Conservation (phyloP, 176 grass and related monocot species). For the Bonia amplexicaulis region DNA sequence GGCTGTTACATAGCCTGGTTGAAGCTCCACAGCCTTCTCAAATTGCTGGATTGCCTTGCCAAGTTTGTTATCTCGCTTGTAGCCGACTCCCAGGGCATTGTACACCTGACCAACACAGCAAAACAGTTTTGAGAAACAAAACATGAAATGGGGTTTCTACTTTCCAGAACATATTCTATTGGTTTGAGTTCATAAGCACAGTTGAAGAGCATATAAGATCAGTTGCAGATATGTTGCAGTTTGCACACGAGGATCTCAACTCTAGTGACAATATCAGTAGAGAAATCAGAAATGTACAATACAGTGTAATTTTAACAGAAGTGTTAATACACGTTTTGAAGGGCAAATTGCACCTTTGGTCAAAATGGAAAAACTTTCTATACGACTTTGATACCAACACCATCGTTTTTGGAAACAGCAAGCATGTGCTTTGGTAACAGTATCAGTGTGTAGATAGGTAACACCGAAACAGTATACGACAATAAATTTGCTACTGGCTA, state of each 20-base stretch:
- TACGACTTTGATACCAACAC: not conserved
- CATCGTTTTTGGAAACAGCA: not conserved
- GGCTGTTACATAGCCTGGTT: conserved; percentile 86
- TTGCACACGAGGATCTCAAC: not conserved
- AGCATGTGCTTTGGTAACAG: not conserved
- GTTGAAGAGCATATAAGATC: not conserved
- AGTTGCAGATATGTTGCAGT: not conserved
- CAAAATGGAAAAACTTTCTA: not conserved
- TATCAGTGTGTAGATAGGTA: not conserved
- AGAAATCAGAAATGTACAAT: not conserved
- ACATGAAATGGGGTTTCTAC: not conserved
- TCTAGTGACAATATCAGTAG: not conserved
- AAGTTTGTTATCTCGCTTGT: conserved; percentile 73
- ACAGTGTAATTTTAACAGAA: not conserved
- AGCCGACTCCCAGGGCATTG: conserved; percentile 91
- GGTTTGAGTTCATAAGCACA: not conserved
- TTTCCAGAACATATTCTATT: not conserved
- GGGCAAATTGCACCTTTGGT: not conserved
- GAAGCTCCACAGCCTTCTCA: conserved; percentile 80
- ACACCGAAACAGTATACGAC: not conserved
- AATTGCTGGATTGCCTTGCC: conserved; percentile 76
- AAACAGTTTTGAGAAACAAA: not conserved
- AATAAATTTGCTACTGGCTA: not conserved
- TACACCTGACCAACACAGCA: conserved; percentile 49
- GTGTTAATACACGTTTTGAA: not conserved